Evolutionary conservation across 2,329 filamentous ascomycete species (phyloP).

Genomic region (Ambrosiella xylebori): DNA sequence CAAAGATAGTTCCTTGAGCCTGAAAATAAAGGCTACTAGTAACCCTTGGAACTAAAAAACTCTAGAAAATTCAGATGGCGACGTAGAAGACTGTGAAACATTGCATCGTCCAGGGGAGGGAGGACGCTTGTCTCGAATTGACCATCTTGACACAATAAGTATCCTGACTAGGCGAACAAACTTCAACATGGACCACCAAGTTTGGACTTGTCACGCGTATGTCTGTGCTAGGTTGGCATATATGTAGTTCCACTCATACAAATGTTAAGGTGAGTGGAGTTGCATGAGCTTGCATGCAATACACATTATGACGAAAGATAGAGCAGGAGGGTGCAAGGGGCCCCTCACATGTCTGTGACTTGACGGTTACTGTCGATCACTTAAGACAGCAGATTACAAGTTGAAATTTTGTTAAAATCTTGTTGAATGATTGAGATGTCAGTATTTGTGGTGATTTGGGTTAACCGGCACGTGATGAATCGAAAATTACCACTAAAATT

Average conservation of each 20-base stretch:
- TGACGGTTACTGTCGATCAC: background rate
- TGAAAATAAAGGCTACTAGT: too few relatives aligned
- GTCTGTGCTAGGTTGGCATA: background rate
- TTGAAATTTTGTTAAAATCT: too few relatives aligned
- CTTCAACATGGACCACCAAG: background rate
- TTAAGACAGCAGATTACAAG: background rate
- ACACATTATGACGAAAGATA: background rate
- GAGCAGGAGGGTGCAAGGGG: background rate
- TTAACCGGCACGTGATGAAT: background rate
- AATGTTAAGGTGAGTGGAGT: background rate
- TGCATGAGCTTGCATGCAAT: background rate
- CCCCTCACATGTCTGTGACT: background rate
- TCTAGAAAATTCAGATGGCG: background rate
- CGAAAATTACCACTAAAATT: too few relatives aligned
- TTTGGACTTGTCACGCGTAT: background rate
- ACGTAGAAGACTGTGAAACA: slow-evolving; percentile 5
- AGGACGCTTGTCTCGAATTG: slow-evolving; percentile 5
- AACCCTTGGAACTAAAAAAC: background rate
- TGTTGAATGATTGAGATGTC: too few relatives aligned
- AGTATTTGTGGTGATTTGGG: background rate
- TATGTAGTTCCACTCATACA: background rate
- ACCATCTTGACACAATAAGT: slow-evolving; percentile 5
- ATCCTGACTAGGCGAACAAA: background rate
- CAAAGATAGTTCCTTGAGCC: too few relatives aligned
- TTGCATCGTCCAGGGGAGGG: background rate